Conservation (phyloP, 192 early-diverging fungal species). For the Pilobolus umbonatus region DNA sequence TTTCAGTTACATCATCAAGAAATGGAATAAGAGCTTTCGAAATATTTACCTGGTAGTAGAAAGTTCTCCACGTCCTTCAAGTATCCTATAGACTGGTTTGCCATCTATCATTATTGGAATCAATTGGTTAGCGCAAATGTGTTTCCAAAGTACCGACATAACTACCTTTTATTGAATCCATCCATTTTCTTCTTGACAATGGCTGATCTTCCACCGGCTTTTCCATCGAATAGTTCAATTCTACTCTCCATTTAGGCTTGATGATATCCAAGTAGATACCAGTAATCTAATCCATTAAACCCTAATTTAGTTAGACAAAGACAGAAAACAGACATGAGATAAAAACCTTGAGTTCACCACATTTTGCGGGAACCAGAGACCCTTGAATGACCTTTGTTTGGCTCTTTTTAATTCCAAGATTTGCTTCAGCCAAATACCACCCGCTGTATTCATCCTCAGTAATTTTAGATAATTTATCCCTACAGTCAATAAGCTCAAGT, state of each 20-base stretch:
- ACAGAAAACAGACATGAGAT: too few species aligned
- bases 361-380: conserved; percentile 42
- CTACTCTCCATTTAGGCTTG: conserved; percentile 40
- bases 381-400: conserved; percentile 58
- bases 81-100: conserved; percentile 17
- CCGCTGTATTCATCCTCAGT: conserved; percentile 15
- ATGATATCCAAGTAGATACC: conserved; percentile 41
- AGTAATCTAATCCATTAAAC: conserved; percentile 29
- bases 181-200: conserved; percentile 25
- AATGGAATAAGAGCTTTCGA: background rate
- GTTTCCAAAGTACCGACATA: background rate
- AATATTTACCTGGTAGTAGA: conserved; percentile 37
- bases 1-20: background rate
- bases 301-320: background rate
- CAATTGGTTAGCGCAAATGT: too few species aligned
- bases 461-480: conserved; percentile 7
- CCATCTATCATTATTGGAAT: too few species aligned
- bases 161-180: conserved; percentile 12
- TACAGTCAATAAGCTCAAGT: conserved; percentile 26
- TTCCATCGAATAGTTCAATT: conserved; percentile 36
- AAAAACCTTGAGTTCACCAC: conserved; percentile 57
- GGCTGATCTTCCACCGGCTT: conserved; percentile 25
- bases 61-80: conserved; percentile 57
- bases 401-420: conserved; percentile 46
- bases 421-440: conserved; percentile 35